A percentile compares a stretch with the other conserved stretches of the same genome.
phyloP scores from a whole-genome alignment of 2,329 filamentous ascomycete genomes.

The Neoarthrinium moseri region DNA sequence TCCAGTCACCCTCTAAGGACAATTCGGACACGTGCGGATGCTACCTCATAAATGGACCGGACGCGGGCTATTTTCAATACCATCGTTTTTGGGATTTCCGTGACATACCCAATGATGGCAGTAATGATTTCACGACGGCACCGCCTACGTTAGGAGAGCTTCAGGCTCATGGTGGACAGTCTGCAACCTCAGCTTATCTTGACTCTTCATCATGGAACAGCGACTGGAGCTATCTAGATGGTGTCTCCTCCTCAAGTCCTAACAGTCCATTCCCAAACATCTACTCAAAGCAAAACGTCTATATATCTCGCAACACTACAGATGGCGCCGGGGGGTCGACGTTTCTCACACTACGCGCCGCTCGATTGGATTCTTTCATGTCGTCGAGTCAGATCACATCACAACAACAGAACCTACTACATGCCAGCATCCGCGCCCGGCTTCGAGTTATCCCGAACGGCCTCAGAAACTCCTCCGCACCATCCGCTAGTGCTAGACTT shows the following conservation, averaged over 20 bases:
- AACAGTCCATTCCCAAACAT: neutral
- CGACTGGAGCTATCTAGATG: neutral
- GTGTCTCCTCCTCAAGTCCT: neutral
- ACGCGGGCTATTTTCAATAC: neutral
- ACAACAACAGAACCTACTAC: neutral
- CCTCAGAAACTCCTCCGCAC: neutral
- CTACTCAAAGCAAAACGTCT: constrained; percentile 1
- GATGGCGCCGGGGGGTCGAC: neutral
- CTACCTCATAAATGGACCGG: neutral
- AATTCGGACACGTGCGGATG: neutral
- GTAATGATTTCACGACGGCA: neutral
- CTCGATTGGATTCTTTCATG: neutral
- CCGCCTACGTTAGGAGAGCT: neutral
- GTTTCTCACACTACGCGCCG: neutral
- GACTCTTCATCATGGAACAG: neutral
- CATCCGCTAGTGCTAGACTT: neutral
- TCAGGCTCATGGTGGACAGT: neutral
- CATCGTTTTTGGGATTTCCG: constrained; percentile 4
- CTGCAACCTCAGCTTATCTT: neutral
- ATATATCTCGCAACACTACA: constrained; percentile 1
- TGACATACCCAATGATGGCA: neutral
- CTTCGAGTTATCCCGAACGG: constrained; percentile 1
- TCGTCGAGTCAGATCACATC: neutral
- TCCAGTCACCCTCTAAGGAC: neutral
- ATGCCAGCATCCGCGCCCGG: neutral